These are phyloP conservation scores for Pestalotiopsis sp. DNA, from an alignment of 2,329 filamentous ascomycete species.

Conservation along the genomic window DNA sequence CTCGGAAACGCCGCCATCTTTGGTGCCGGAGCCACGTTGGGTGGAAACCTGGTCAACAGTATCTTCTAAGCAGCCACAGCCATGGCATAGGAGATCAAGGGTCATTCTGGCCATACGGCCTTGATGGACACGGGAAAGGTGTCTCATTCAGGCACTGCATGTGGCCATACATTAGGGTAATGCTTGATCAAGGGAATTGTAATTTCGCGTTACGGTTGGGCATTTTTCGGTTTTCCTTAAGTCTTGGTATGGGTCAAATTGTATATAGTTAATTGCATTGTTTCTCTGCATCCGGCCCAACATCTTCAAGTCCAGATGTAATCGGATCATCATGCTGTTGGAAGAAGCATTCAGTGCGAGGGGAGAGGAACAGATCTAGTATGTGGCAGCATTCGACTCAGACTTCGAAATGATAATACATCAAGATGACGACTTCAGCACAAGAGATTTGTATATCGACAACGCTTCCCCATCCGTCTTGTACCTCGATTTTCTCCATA, in stretches of 20 bases:
- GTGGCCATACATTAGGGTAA: not conserved
- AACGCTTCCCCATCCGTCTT: too few species aligned
- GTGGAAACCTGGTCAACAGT: conserved; percentile 85
- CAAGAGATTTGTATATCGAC: too few species aligned
- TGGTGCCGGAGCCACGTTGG: conserved; percentile 89
- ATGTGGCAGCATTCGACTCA: too few species aligned
- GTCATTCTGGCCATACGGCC: not conserved
- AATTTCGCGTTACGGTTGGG: not conserved
- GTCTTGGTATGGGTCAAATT: not conserved
- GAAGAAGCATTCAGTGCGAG: too few species aligned
- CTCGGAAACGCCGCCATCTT: conserved; percentile 83
- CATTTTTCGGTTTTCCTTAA: not conserved
- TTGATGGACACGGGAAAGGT: not conserved
- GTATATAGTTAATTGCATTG: not conserved
- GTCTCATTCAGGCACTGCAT: not conserved
- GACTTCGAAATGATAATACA: too few species aligned
- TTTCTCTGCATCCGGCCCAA: not conserved
- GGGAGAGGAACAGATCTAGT: too few species aligned
- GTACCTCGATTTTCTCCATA: too few species aligned
- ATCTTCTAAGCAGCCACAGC: conserved; percentile 66
- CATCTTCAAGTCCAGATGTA: not conserved
- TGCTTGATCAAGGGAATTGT: not conserved
- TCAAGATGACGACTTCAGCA: too few species aligned
- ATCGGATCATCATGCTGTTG: not conserved
- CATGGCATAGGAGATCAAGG: not conserved